A percentile compares a stretch with the other conserved stretches of the same genome.
These are phyloP conservation scores for Sarocladiaceae sp. DNA, from an alignment of 2,329 filamentous ascomycete genomes.

Conservation along the genomic window DNA sequence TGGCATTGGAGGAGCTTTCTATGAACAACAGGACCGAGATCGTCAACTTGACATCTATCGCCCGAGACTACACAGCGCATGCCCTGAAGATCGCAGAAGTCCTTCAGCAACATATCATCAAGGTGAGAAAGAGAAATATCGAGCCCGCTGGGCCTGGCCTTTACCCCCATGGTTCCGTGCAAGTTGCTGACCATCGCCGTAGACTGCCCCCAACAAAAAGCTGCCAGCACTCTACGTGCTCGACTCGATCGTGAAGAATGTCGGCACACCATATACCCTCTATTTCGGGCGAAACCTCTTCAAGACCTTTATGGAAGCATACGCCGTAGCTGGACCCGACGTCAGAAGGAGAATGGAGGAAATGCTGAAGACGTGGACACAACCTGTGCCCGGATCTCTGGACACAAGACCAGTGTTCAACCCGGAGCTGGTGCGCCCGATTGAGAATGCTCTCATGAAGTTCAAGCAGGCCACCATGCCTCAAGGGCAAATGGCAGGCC, in stretches of 20 bases:
- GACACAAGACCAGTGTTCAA: slow-evolving; percentile 92
- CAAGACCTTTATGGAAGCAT: slow-evolving; percentile 94
- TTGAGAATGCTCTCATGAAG: slow-evolving; percentile 92
- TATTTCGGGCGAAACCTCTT: slow-evolving; percentile 92
- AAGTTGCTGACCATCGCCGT: slow-evolving; percentile 13
- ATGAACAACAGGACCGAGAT: slow-evolving; percentile 93
- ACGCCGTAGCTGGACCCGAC: slow-evolving; percentile 77
- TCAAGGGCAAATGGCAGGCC: slow-evolving; percentile 40
- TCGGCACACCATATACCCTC: slow-evolving; percentile 93
- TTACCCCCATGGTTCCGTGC: neutral
- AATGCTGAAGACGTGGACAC: slow-evolving; percentile 97
- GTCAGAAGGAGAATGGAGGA: slow-evolving; percentile 92
- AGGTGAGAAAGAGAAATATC: slow-evolving; percentile 57
- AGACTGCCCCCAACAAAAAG: slow-evolving; percentile 87
- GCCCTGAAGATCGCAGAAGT: slow-evolving; percentile 89
- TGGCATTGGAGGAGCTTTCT: slow-evolving; percentile 86
- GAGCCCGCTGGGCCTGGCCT: slow-evolving; percentile 11
- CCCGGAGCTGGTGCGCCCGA: slow-evolving; percentile 78
- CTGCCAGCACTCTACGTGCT: slow-evolving; percentile 95
- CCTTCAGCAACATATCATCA: slow-evolving; percentile 88
- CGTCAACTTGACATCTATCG: slow-evolving; percentile 94
- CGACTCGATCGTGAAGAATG: slow-evolving; percentile 97
- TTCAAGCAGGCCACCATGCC: slow-evolving; percentile 60
- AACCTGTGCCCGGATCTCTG: slow-evolving; percentile 88
- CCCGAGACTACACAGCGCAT: slow-evolving; percentile 94